Base-by-base conservation (phyloP, 2,329 filamentous ascomycete genomes). In the Metarhizium album region DNA sequence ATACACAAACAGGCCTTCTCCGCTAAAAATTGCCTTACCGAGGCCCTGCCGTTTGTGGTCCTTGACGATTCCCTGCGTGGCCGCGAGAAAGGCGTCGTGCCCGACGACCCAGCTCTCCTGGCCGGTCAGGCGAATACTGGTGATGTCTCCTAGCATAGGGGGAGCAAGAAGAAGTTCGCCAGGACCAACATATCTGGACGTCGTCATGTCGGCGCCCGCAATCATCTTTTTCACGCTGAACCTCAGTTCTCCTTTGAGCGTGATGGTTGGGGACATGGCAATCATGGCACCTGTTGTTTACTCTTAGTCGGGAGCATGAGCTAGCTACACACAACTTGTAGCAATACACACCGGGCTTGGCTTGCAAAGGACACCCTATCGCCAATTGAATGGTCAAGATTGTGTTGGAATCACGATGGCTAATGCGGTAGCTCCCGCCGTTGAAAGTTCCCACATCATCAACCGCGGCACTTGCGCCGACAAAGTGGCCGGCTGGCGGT, bases 381-480 rank as follows among this genome's bases (percentile, higher is more conserved):
- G 91, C 91, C 45, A 97, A 71, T 66, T 96, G 91, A 22, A 96
- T 69, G 0, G 90, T 97, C 54, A 96, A 68, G 57, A 96, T 84
- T 1, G 87, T 90, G 66, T 97, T 98, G 52, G 82, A 84, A 66
- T 96, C 90, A 22, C 93, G 79, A 64, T 98, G 93, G 61, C 87
- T 93, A 63, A 97, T 90, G 42, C 93, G 79, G 65, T 91, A 98
- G 62, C 87, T 91, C 13, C 93, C 93, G 16, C 93, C 93, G 64
- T 97, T 97, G 74, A 97, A 98, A 0, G 86, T 93, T n/a, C 93
- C 93, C 2, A 95, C 81, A 59, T 95, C 90, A 66, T 97, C 93
- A 29, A 81, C 74, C 1, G 78, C 76, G 1, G 84, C 72, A 35
- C 52, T 54, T 0, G 78, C 81, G 29, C 86, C 87, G 5, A 74